Base-by-base conservation (phyloP, 78 protist genomes). In the Acrasis kona region DNA sequence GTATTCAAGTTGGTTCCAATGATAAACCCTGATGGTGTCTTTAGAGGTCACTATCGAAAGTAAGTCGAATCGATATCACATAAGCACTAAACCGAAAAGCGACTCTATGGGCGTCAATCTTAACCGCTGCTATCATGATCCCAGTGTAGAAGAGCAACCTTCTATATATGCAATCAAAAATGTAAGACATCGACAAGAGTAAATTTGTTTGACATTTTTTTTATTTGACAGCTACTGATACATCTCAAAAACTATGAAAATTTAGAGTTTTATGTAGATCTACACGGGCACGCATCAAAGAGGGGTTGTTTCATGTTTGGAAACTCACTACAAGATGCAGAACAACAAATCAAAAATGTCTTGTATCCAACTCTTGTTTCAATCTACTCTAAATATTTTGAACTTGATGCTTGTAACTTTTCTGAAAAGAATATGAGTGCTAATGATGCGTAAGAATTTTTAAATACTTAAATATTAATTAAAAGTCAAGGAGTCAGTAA, bases 1-100 rank as follows among this genome's bases (percentile, higher is more conserved):
- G 19, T 27, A n/a, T 40, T 81, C 41, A 40, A 10, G 30, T n/a
- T 83, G 28, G 78, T 83, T 27, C 92, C 92, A 19, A 87, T 87
- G 82, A 61, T 87, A 12, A 87, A 87, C 27, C 85, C 88, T 0
- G 92, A 87, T 61, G 92, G 92, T 2, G 92, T 87, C 10, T 65
- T 42, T 6, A 61, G 34, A 4, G 91, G 91, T 27, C 78, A 87
- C 72, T 87, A 87, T 64, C 65, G 91, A 1, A 29, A n/a, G n/a
- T n/a, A n/a, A n/a, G n/a, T n/a, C n/a, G n/a, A n/a, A n/a, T n/a
- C n/a, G n/a, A n/a, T n/a, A n/a, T n/a, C n/a, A n/a, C n/a, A n/a
- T n/a, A n/a, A n/a, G n/a, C n/a, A n/a, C n/a, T n/a, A n/a, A n/a
- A n/a, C n/a, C n/a, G n/a, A n/a, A n/a, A n/a, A n/a, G 41, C 67